Base-by-base conservation (phyloP, 164 flowering plant genomes). In the Pachysandra terminalis region DNA sequence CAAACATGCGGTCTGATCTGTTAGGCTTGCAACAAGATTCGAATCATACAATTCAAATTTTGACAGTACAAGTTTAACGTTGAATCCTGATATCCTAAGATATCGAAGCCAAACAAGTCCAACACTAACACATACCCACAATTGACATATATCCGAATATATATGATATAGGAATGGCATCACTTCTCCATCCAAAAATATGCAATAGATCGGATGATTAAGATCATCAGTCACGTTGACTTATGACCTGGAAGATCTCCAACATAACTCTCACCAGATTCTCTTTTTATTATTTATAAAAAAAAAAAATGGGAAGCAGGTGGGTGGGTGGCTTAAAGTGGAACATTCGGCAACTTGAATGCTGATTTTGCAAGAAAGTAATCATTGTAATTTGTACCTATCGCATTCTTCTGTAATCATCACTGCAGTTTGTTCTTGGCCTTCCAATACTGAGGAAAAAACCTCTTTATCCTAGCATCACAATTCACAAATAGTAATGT, bases 381-480 rank as follows among this genome's bases (percentile, higher is more conserved):
- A 32, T 9, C 5, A 61, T 17, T 64, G n/a, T n/a, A n/a, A n/a
- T n/a, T n/a, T n/a, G 37, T 74, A 83, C 88, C 83, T 66, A 25
- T 61, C 52, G 66, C 70, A 37, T 68, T 79, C 79, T 19, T 61
- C 66, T 64, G 70, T 32, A 62, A 56, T 53, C 57, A 48, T 62
- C 37, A 40, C 49, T 59, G 71, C 70, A 70, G 57, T 54, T 64
- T 69, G 73, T 74, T 78, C 81, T 68, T 74, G 70, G 65, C 21
- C 63, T 61, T 74, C 76, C 24, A 81, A 51, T 53, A 68, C 41
- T 35, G 79, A 76, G 40, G 81, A 67, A 60, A 74, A 73, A 57
- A 62, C 54, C 59, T 59, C 67, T 69, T 74, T 75, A 59, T 85
- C 86, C 88, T 85, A 78, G 5, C 64, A 71, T 56, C 51, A 54